Base-by-base conservation (phyloP, 2,329 filamentous ascomycete species). In the Cladosporium sp. region DNA sequence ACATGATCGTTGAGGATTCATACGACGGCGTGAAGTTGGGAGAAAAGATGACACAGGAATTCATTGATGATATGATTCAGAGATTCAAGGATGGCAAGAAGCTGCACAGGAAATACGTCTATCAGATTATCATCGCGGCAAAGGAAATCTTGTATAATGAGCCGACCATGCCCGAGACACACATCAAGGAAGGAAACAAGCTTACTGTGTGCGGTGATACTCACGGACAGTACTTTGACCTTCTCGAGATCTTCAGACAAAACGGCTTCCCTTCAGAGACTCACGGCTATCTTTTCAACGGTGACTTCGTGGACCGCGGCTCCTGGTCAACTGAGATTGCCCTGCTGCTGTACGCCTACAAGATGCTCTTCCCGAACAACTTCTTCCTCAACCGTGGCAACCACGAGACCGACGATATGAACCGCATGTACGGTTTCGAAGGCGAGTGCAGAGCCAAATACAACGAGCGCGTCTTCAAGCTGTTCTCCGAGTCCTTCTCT, bases 271-370 rank as follows among this genome's bases (percentile, higher is more conserved):
- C 93, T 0, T 81, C 79, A 13, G 88, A 92, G 55, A 88, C 86
- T 66, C 90, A 97, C 67, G 87, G 84, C 68, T 98, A 97, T 67
- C 79, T 98, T 11, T 98, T 98, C 78, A 98, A 98, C 68, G 93
- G 93, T 57, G 93, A 98, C 72, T 98, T 98, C 65, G 93, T 98
- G 48, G 93, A 98, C 68, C 83, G 93, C 67, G 93, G 93, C 22
- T 96, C 90, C 32, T 98, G 93, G 93, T 97, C 92, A 6, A 90
- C 85, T n/a, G 93, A 98, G 68, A 94, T 98, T 59, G 92, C 90
- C 9, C 78, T 98, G 40, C 77, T 96, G 9, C 77, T 98, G 16
- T 98, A 96, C 69, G 87, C 92, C 38, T 95, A 95, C 78, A 98
- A 98, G 75, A 95, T 89, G 92, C 71, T 97, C 62, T 83, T 87